Percentiles rank a stretch among this genome's conserved stretches.
These are phyloP conservation scores for Penicillium arizonense DNA, from an alignment of 495 filamentous ascomycete genomes.

Conservation along the genomic window DNA sequence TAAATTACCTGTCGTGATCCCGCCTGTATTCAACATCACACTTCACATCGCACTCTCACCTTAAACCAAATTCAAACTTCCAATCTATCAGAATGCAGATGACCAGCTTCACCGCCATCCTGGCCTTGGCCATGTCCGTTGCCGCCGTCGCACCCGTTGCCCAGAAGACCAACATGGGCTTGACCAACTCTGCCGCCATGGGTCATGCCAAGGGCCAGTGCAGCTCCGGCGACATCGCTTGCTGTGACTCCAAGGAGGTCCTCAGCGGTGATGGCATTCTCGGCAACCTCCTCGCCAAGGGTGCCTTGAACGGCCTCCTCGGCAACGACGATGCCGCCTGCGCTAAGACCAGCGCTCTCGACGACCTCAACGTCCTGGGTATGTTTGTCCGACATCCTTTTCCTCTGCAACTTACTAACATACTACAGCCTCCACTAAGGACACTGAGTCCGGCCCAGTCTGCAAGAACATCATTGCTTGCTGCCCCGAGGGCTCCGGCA, in stretches of 20 bases:
- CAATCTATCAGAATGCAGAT: constrained; percentile 4
- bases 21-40: not conserved
- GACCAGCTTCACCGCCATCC: not conserved
- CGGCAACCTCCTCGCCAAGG: constrained; percentile 4
- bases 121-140: not conserved
- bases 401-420: not conserved
- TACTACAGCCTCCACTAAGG: not conserved
- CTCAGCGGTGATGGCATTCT: constrained; percentile 1
- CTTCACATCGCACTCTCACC: not conserved
- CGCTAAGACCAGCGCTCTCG: not conserved
- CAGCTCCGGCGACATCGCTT: not conserved
- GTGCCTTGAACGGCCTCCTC: constrained; percentile 5
- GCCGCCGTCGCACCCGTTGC: not conserved
- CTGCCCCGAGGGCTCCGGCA: not conserved
- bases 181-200: not conserved
- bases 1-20: not conserved
- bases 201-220: not conserved
- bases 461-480: constrained; percentile 6
- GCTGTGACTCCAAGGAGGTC: constrained; percentile 4
- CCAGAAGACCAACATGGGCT: not conserved
- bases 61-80: not conserved
- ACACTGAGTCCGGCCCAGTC: not conserved
- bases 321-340: constrained; percentile 6
- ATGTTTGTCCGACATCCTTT: not conserved
- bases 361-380: constrained; percentile 4